Conservation (phyloP, 352 stramenopile genomes). For the Phytophthora pluvialis region DNA sequence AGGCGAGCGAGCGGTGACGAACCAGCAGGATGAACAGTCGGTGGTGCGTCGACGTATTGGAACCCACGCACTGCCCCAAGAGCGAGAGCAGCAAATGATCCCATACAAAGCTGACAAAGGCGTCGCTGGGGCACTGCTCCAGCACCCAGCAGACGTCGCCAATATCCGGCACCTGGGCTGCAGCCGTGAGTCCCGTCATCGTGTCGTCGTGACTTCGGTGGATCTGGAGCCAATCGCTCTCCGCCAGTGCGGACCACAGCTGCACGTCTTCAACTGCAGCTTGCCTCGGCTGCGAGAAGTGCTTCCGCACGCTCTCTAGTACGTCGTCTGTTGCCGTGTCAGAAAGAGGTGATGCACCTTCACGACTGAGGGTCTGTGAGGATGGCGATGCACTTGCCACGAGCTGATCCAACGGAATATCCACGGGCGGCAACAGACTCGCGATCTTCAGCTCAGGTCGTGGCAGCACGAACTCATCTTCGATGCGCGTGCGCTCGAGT, state of each 20-base stretch:
- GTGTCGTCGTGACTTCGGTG: conserved; percentile 21
- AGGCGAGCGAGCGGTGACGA: conserved; percentile 32
- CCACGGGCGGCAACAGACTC: conserved; percentile 42
- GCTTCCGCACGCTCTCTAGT: conserved; percentile 29
- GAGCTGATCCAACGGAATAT: conserved; percentile 38
- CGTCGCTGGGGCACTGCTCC: conserved; percentile 49
- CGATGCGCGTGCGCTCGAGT: conserved; percentile 29
- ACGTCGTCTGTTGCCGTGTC: conserved; percentile 2
- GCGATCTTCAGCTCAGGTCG: conserved; percentile 42
- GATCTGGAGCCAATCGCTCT: conserved; percentile 54
- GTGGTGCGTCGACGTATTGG: conserved; percentile 3
- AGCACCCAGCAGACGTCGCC: conserved; percentile 43
- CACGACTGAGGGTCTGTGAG: background rate
- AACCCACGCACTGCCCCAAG: conserved; percentile 26
- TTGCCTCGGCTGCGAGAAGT: conserved; percentile 38
- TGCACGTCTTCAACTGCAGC: conserved; percentile 28
- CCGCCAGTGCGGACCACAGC: conserved; percentile 42
- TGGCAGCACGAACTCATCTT: conserved; percentile 63
- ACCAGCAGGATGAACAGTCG: conserved; percentile 40
- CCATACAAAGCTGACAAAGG: conserved; percentile 59
- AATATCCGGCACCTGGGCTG: conserved; percentile 19
- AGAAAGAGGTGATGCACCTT: background rate
- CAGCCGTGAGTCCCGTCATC: background rate
- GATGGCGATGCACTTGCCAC: background rate
- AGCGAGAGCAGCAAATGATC: conserved; percentile 48